Evolutionary conservation across 2,329 filamentous ascomycete species (phyloP), one percentile per base, ranked within the genome.

Genomic region (Tympanopsis confertula): DNA sequence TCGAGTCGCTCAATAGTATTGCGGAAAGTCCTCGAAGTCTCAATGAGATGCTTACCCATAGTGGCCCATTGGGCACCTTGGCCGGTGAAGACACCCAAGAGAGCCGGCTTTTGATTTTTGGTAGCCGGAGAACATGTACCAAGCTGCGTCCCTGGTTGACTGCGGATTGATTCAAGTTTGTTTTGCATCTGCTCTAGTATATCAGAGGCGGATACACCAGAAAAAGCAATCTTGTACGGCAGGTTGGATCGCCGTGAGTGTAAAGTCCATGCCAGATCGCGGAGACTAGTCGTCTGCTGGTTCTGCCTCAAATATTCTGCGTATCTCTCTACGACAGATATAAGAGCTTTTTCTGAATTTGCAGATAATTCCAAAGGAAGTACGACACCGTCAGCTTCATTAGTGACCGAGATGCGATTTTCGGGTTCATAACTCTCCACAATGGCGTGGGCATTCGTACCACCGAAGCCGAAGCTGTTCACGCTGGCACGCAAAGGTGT

Each of bases 21-120:
- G 44, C 38, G 4, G 39, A 41, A 36, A 50, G 45, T 13, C 43
- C 41, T 5, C 39, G 40, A 36, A 46, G 39, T 3, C 40, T 43
- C 10, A 37, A 58, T 39, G 2, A 58, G 39, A 37, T 56, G 51
- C 1, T 47, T 43, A 2, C 52, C 56, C 56, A 58, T 57, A n/a
- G 45, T 46, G 37, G 48, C 42, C 51, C 54, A 59, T 32, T 59
- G 55, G 3, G 56, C 55, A 1, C 55, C 55, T 35, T 59, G 55
- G 3, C 56, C 56, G 0, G 55, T 59, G 41, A 52, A 59, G 14
- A 58, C 44, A 20, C 55, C 54, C 2, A 51, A 51, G 5, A 58
- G n/a, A n/a, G n/a, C n/a, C n/a, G n/a, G n/a, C n/a, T n/a, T n/a
- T n/a, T n/a, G n/a, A n/a, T n/a, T n/a, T n/a, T n/a, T n/a, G n/a